These are phyloP conservation scores for Smallanthus sonchifolius DNA, from an alignment of 129 eudicot species.

Conservation along the genomic window DNA sequence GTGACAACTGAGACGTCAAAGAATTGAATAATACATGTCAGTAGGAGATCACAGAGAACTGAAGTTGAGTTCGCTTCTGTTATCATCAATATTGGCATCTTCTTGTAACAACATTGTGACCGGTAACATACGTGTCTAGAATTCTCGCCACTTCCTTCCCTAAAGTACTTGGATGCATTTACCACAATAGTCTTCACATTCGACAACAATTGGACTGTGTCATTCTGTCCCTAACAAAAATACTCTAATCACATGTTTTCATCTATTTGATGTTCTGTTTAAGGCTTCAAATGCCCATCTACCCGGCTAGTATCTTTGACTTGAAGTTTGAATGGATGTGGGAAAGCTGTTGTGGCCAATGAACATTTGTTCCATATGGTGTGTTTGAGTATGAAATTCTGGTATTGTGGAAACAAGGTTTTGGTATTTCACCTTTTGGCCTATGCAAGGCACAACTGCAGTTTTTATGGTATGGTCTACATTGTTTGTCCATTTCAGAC, in stretches of 20 bases:
- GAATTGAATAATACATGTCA: too few species aligned
- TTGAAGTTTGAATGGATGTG: conserved; percentile 6
- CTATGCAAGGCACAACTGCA: conserved; percentile 17
- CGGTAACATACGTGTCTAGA: too few species aligned
- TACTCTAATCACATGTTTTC: neutral
- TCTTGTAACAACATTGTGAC: too few species aligned
- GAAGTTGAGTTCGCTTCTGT: too few species aligned
- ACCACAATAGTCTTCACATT: too few species aligned
- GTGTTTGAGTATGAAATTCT: conserved; percentile 28
- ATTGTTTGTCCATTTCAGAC: conserved; percentile 1
- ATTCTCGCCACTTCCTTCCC: too few species aligned
- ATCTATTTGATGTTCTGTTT: neutral
- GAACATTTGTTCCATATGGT: conserved; percentile 15
- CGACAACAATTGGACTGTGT: too few species aligned
- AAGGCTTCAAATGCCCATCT: neutral
- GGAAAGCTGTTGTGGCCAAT: conserved; percentile 16
- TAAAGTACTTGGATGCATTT: too few species aligned
- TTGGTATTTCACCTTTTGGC: neutral
- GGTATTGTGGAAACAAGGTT: neutral
- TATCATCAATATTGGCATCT: too few species aligned
- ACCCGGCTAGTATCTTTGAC: neutral
- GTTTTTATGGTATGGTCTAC: conserved; percentile 12
- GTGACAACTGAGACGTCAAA: too few species aligned
- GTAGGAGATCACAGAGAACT: too few species aligned
- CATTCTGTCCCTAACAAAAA: neutral